Evolutionary conservation across 495 filamentous ascomycete genomes (phyloP).

Genomic region (Friedmanniomyces endolithicus): DNA sequence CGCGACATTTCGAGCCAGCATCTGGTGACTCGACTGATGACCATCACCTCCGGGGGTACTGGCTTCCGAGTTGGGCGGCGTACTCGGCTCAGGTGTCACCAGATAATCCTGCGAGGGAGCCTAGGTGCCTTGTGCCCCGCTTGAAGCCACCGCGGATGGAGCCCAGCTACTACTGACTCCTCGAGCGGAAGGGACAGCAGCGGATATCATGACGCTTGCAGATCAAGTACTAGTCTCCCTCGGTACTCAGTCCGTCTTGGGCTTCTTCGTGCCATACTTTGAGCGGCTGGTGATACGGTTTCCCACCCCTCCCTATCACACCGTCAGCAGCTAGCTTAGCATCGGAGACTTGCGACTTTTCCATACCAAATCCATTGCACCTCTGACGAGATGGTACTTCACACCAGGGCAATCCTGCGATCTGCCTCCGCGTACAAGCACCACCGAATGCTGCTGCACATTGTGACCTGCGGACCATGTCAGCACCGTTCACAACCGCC

Average conservation of each 20-base stretch:
- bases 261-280: conserved; percentile 98
- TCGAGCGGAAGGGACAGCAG: neutral
- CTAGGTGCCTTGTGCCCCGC: neutral
- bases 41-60: neutral
- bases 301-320: conserved; percentile 68
- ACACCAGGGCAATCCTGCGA: conserved; percentile 97
- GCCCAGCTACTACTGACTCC: neutral
- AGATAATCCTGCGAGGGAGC: neutral
- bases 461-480: conserved; percentile 56
- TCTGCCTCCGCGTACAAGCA: conserved; percentile 80
- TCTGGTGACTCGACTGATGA: neutral
- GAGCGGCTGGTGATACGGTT: conserved; percentile 71
- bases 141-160: neutral
- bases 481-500: neutral
- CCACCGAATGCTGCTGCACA: conserved; percentile 96
- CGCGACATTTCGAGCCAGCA: neutral
- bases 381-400: conserved; percentile 83
- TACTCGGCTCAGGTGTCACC: neutral
- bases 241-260: conserved; percentile 49
- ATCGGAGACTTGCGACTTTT: neutral
- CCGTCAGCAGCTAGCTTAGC: neutral
- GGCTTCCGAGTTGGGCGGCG: neutral
- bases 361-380: conserved; percentile 87
- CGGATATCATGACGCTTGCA: too few species aligned
- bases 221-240: neutral